phyloP scores from a whole-genome alignment of 352 stramenopile species.

The Globisporangium solare region DNA sequence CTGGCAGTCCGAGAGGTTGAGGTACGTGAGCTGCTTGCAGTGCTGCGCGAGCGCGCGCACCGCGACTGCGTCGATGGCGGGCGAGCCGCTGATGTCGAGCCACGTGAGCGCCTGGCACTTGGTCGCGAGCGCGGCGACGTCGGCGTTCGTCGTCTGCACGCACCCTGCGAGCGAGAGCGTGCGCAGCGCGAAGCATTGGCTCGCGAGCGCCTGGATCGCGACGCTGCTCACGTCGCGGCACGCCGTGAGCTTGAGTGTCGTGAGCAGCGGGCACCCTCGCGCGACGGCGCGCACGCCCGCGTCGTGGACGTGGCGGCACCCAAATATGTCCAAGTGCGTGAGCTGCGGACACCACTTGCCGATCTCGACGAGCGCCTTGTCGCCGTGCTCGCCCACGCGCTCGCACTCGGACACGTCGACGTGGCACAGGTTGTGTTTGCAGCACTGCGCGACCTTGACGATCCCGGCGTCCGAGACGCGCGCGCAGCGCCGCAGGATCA shows the following conservation, averaged over 20 bases:
- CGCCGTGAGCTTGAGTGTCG: conserved; percentile 83
- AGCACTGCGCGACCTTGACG: conserved; percentile 86
- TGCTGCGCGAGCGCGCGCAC: conserved; percentile 57
- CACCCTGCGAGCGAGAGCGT: conserved; percentile 84
- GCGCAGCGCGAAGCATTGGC: conserved; percentile 58
- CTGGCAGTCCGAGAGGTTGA: conserved; percentile 77
- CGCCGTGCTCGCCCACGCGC: conserved; percentile 88
- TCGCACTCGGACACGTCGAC: conserved; percentile 86
- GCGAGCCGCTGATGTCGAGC: conserved; percentile 83
- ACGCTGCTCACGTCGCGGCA: conserved; percentile 79
- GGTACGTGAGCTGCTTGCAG: conserved; percentile 46
- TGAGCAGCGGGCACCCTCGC: conserved; percentile 76
- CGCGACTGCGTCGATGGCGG: conserved; percentile 52
- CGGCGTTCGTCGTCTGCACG: conserved; percentile 71
- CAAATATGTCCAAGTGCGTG: conserved; percentile 76
- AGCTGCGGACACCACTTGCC: conserved; percentile 77
- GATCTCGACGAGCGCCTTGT: conserved; percentile 89
- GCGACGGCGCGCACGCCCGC: conserved; percentile 75
- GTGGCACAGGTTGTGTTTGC: conserved; percentile 55
- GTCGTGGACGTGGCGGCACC: conserved; percentile 86
- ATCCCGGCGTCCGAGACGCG: conserved; percentile 80
- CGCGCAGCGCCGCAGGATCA: conserved; percentile 80
- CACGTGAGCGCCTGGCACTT: conserved; percentile 52
- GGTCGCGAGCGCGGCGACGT: conserved; percentile 50
- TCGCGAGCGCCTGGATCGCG: conserved; percentile 67